phyloP scores from a whole-genome alignment of 2,329 filamentous ascomycete species.

The Cadophora gregata region DNA sequence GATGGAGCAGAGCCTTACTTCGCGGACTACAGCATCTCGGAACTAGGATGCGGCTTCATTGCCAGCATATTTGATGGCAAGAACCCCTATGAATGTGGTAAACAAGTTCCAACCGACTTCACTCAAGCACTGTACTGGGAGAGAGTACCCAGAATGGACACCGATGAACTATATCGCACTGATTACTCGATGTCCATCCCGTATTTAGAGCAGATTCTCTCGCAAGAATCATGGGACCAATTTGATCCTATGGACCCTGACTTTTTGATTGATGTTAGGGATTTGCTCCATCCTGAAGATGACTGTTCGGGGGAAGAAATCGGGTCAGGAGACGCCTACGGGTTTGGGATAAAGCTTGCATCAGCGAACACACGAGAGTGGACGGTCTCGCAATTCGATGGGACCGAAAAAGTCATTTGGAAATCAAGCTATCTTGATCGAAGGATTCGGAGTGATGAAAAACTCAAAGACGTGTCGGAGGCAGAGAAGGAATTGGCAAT shows the following conservation, averaged over 20 bases:
- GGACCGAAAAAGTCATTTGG: neutral
- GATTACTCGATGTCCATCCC: conserved; percentile 18
- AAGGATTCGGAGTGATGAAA: neutral
- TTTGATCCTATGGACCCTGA: neutral
- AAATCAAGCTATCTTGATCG: neutral
- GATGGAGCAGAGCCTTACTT: conserved; percentile 35
- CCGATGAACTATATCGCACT: conserved; percentile 8
- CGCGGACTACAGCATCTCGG: conserved; percentile 27
- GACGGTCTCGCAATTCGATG: neutral
- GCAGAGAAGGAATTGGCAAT: conserved; percentile 10
- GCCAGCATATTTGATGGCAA: conserved; percentile 36
- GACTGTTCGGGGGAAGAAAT: neutral
- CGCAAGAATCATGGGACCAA: conserved; percentile 19
- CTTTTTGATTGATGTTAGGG: conserved; percentile 4
- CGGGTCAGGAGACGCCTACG: neutral
- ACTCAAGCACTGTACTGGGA: conserved; percentile 14
- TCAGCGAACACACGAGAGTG: neutral
- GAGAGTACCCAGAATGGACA: neutral
- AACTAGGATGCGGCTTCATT: conserved; percentile 37
- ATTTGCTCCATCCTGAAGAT: conserved; percentile 5
- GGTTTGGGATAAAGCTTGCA: neutral
- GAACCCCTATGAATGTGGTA: conserved; percentile 26
- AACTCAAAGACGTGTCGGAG: neutral
- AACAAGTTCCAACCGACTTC: conserved; percentile 20
- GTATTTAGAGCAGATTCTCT: conserved; percentile 18